phyloP scores from a whole-genome alignment of 371 early-diverging fungal species.

The Mucor indicus region DNA sequence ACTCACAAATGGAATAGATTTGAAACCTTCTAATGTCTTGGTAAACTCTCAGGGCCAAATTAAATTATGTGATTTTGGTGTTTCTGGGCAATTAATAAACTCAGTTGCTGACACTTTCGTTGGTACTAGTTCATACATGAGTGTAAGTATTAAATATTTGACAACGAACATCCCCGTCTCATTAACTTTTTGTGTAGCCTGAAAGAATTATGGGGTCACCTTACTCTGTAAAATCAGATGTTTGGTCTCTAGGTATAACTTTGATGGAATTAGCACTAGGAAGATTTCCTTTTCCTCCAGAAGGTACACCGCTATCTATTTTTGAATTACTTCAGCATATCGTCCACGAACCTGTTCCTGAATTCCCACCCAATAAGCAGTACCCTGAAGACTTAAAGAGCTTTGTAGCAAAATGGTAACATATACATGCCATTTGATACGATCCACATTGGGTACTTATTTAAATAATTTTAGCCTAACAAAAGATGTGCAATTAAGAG shows the following conservation, averaged over 20 bases:
- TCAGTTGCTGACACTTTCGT: constrained; percentile 88
- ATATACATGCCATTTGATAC: background rate
- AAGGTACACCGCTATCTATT: constrained; percentile 71
- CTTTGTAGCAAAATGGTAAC: constrained; percentile 78
- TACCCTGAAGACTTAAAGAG: constrained; percentile 76
- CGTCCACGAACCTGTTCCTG: constrained; percentile 88
- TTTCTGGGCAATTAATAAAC: constrained; percentile 78
- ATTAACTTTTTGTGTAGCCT: constrained; percentile 69
- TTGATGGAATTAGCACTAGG: constrained; percentile 91
- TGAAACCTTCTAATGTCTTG: constrained; percentile 83
- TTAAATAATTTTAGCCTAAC: constrained; percentile 68
- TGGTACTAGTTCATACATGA: constrained; percentile 91
- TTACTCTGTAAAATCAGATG: constrained; percentile 93
- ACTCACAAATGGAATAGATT: too few species aligned
- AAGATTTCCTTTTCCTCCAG: constrained; percentile 86
- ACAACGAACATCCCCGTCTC: too few species aligned
- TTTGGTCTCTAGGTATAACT: constrained; percentile 94
- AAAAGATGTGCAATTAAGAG: constrained; percentile 72
- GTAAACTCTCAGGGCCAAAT: constrained; percentile 79
- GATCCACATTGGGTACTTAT: background rate
- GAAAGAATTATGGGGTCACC: constrained; percentile 92
- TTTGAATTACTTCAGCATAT: constrained; percentile 93
- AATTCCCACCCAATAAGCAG: constrained; percentile 58
- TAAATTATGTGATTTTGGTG: constrained; percentile 91
- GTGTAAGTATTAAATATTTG: too few species aligned